Percentiles rank a stretch among this genome's conserved stretches.
phyloP scores from a whole-genome alignment of 2,329 filamentous ascomycete genomes.

The Aspergillus thermomutatus region DNA sequence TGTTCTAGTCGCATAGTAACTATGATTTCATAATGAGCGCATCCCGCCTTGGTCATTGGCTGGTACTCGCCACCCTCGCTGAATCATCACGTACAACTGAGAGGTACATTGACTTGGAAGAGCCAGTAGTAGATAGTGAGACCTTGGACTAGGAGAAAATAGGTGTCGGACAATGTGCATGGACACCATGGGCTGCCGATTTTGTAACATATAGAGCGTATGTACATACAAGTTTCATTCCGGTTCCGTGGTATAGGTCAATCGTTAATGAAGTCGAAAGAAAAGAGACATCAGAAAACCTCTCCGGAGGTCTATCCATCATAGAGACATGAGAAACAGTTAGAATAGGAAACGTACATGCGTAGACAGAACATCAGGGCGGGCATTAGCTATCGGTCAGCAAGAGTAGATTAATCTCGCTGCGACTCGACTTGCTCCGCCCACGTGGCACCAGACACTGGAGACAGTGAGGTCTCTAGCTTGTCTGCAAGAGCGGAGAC shows the following conservation, averaged over 20 bases:
- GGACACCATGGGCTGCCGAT: not conserved
- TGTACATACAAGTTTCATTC: not conserved
- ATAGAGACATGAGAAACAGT: not conserved
- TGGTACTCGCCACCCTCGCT: not conserved
- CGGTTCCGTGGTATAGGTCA: not conserved
- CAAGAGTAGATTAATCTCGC: not conserved
- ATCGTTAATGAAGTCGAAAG: not conserved
- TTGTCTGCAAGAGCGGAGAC: slow-evolving; percentile 16
- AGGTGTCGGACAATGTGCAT: not conserved
- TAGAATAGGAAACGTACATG: not conserved
- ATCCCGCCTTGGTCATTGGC: not conserved
- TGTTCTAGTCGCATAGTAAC: not conserved
- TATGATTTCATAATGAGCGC: not conserved
- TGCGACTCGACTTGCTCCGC: slow-evolving; percentile 32
- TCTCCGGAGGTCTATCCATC: not conserved
- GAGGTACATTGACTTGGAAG: not conserved
- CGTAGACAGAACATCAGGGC: not conserved
- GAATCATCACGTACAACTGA: not conserved
- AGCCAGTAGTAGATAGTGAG: not conserved
- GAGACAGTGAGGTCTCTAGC: slow-evolving; percentile 26
- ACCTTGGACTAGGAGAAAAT: not conserved
- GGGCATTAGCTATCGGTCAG: not conserved
- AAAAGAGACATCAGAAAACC: not conserved
- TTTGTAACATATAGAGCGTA: not conserved
- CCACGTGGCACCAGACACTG: slow-evolving; percentile 29